Percentiles rank a stretch among this genome's conserved stretches.
Evolutionary conservation across 1,284 basidiomycete genomes (phyloP).

Genomic region (Leccinum insolens): DNA sequence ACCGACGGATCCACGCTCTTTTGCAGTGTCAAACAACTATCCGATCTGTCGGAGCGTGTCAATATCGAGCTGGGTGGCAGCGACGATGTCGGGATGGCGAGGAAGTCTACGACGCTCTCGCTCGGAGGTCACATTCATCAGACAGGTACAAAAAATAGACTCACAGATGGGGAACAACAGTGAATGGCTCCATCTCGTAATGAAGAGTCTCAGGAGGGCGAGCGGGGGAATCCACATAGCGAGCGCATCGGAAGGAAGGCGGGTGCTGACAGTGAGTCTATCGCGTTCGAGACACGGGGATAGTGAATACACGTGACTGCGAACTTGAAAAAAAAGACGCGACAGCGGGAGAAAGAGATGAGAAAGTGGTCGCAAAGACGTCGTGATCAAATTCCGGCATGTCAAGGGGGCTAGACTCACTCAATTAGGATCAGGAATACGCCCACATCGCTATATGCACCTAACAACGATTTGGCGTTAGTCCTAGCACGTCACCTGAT

Average conservation of each 20-base stretch:
- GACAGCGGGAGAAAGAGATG: neutral
- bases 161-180: constrained; percentile 89
- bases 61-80: constrained; percentile 67
- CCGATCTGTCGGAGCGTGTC: constrained; percentile 63
- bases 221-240: constrained; percentile 80
- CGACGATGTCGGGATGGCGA: constrained; percentile 78
- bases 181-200: constrained; percentile 82
- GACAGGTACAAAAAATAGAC: constrained; percentile 31
- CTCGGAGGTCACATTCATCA: neutral
- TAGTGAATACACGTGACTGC: neutral
- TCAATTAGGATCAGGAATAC: constrained; percentile 91
- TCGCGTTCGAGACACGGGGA: neutral
- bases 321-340: neutral
- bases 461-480: constrained; percentile 37
- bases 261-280: constrained; percentile 51
- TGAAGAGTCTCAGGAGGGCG: constrained; percentile 79
- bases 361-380: neutral
- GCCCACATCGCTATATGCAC: constrained; percentile 94
- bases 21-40: constrained; percentile 87
- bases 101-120: constrained; percentile 63
- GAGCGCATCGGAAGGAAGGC: constrained; percentile 72
- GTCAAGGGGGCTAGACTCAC: constrained; percentile 40
- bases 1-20: constrained; percentile 47
- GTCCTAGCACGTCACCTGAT: neutral
- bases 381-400: neutral